Evolutionary conservation across 257 asterid genomes (phyloP), one percentile per base, ranked within the genome.

Genomic region (Ophiorrhiza pumila): DNA sequence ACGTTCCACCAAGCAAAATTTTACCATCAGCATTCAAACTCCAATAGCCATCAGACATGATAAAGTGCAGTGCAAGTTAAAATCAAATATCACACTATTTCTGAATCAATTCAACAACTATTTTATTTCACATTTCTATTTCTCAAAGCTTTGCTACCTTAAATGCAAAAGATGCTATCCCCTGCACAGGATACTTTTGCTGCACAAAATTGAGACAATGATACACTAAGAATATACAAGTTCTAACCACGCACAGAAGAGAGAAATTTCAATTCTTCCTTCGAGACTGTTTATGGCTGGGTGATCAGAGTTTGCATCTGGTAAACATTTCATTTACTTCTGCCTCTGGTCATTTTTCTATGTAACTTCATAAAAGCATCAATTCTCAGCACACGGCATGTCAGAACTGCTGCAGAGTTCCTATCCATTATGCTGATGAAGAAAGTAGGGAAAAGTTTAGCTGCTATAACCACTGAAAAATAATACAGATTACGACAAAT

Each of bases 181-280:
- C 45, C 63, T 31, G 17, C 27, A 49, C 14, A 37, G 69, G 41
- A 71, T 66, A 34, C 22, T 39, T 62, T 68, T 32, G 69, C 78
- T 74, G 50, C 78, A 78, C 85, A 81, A 78, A 81, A 81, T 74
- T 75, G 80, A 78, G 69, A 70, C 47, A 31, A 15, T 35, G n/a
- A 81, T 58, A 41, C 73, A 70, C 32, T 22, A 22, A n/a, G 65
- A 42, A 35, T 53, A 42, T 37, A 43, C 71, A 58, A 17, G 69
- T n/a, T 60, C 56, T 25, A 29, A 50, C 61, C 68, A 59, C 25
- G 37, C 15, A 27, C 9, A 17, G n/a, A 47, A 6, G 41, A 45
- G 43, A 32, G 60, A 59, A 59, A 58, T 41, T 53, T 43, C n/a
- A 59, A 29, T 74, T 62, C 69, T 27, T 22, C 46, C 65, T 39